Evolutionary conservation across 768 basidiomycete genomes (phyloP), one percentile per base, ranked within the genome.

Genomic region (Gyrodon lividus): DNA sequence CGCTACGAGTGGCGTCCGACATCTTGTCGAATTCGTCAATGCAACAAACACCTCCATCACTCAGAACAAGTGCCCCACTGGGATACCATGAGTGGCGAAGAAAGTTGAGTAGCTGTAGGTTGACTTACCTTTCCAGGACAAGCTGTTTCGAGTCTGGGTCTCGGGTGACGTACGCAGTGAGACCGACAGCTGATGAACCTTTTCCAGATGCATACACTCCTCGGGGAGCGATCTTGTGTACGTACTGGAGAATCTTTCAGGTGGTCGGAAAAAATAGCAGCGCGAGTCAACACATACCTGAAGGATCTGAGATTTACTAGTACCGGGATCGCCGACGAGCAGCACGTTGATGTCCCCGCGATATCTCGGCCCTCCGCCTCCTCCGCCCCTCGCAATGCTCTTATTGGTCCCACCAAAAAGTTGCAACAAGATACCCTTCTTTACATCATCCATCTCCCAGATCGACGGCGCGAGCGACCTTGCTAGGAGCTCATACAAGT

Each of bases 11-110:
- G 5, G 91, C 83, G 54, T 98, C 88, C 31, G 95, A 94, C 97
- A 99, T 99, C 71, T 99, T 99, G 74, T 99, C 97, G 60, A 99
- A 98, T 70, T 98, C 96, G 60, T 98, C 96, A 59, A 98, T 98
- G 65, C 96, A 98, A 67, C 94, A 98, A 5, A 98, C 93, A 67
- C 95, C 96, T 1, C 96, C 96, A 58, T 98, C 96, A 65, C 89
- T 92, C 53, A 98, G 72, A 2, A 97, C 95, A 10, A 98, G 82
- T 0, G 95, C 95, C 54, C 95, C 95, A 73, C 93, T 92, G 58
- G 12, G 46, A 46, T 23, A 51, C 6, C 19, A 28, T 58, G 14
- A 54, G 46, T 43, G 17, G 43, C 31, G 23, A 47, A 42, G n/a
- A 43, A 19, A 57, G 19, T 7, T 2, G 46, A 23, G 13, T 24